These are phyloP conservation scores for Aspergillus ustus DNA, from an alignment of 2,329 filamentous ascomycete genomes.

Conservation along the genomic window DNA sequence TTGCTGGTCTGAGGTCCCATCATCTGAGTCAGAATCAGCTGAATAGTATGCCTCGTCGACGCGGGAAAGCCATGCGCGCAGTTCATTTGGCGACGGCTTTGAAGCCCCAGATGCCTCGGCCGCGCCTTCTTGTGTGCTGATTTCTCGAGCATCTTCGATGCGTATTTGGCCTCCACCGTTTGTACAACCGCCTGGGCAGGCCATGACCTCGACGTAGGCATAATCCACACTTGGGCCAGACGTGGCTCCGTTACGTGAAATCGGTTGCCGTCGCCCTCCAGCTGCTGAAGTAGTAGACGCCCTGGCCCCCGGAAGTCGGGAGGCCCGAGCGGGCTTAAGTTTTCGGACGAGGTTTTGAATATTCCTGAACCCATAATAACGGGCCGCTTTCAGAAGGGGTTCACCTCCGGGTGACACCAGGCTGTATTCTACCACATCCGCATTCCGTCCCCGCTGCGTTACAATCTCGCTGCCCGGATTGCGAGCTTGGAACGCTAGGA, in stretches of 20 bases:
- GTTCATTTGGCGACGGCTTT: slow-evolving; percentile 74
- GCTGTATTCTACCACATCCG: slow-evolving; percentile 85
- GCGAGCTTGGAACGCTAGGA: slow-evolving; percentile 72
- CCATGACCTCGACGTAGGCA: slow-evolving; percentile 98
- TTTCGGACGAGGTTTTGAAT: slow-evolving; percentile 97
- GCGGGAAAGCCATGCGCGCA: slow-evolving; percentile 80
- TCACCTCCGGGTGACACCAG: slow-evolving; percentile 63
- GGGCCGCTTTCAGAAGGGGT: slow-evolving; percentile 75
- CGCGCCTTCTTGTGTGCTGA: slow-evolving; percentile 19
- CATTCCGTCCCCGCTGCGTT: slow-evolving; percentile 78
- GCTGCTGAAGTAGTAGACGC: slow-evolving; percentile 44
- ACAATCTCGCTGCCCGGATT: slow-evolving; percentile 74
- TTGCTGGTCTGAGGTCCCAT: slow-evolving; percentile 34
- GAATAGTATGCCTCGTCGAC: slow-evolving; percentile 94
- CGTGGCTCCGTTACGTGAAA: slow-evolving; percentile 38
- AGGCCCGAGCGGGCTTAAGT: slow-evolving; percentile 78
- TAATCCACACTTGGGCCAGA: slow-evolving; percentile 63
- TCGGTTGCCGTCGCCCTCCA: slow-evolving; percentile 33
- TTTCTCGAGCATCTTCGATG: slow-evolving; percentile 69
- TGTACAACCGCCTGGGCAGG: slow-evolving; percentile 96
- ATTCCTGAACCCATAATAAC: slow-evolving; percentile 97
- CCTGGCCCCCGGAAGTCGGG: slow-evolving; percentile 78
- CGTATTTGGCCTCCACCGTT: slow-evolving; percentile 97
- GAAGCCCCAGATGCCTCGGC: slow-evolving; percentile 31
- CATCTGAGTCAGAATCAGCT: slow-evolving; percentile 61